These are phyloP conservation scores for Trichomonas tenax DNA, from an alignment of 208 protist genomes.

Conservation along the genomic window DNA sequence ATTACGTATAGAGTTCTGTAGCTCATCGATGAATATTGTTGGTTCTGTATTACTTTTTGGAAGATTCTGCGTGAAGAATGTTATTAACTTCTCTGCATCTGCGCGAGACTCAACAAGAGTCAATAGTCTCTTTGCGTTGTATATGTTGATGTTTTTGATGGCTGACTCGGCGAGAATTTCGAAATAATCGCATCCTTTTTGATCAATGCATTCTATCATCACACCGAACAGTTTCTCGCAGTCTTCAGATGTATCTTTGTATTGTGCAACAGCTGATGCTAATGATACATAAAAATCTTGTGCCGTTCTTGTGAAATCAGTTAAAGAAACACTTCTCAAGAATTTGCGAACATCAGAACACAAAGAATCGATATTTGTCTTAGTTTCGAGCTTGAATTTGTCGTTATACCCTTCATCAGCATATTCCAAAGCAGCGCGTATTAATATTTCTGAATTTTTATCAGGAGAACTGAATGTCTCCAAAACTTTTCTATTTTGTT, in stretches of 20 bases:
- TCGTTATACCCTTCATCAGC: background rate
- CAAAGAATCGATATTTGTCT: background rate
- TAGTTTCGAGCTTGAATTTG: background rate
- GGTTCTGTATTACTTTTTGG: background rate
- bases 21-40: background rate
- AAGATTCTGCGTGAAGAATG: background rate
- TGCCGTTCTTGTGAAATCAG: background rate
- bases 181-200: background rate
- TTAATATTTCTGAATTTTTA: background rate
- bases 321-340: background rate
- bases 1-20: background rate
- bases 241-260: background rate
- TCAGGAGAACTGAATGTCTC: background rate
- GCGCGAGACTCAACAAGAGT: background rate
- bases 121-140: background rate
- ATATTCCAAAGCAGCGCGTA: background rate
- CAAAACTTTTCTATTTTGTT: background rate
- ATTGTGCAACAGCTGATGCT: background rate
- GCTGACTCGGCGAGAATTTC: background rate
- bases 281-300: background rate
- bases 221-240: background rate
- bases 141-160: background rate
- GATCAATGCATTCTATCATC: background rate
- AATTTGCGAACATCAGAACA: background rate
- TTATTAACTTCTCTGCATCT: background rate